Base-by-base conservation (phyloP, 768 basidiomycete species). In the Cantharellus anzutake region DNA sequence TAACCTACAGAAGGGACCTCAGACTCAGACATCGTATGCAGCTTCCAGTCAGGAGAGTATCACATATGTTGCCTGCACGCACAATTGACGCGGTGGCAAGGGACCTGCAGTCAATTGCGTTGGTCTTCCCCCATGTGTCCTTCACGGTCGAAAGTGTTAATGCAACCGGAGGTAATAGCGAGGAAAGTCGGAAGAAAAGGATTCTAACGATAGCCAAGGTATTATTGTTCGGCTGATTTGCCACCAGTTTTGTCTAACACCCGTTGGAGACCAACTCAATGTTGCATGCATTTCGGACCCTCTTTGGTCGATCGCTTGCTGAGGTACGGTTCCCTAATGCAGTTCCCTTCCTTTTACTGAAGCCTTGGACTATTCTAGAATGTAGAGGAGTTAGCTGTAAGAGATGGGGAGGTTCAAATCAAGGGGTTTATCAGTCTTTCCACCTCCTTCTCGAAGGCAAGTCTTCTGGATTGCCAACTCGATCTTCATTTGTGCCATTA, bases 401-500 rank as follows among this genome's bases (percentile, higher is more conserved):
- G 65, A 41, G 73, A 70, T n/a, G 81, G 72, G 4, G 71, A 73
- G 14, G 69, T 84, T 65, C 76, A 69, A 51, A 71, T 89, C 4
- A 73, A 82, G 60, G 94, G 94, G 0, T 97, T 98, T 68, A 80
- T 96, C 60, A 86, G 88, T 67, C 73, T 90, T 3, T 77, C 79
- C 16, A 87, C 88, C 4, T 78, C 83, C 34, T 71, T 74, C 62
- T 82, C 86, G 29, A 90, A 84, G 74, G 91, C 82, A 62, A 59
- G 65, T 61, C 60, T 64, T 65, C 52, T 42, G 5, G 56, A 56
- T 63, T 61, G 14, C 35, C 29, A 11, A 48, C 29, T 11, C 0
- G 29, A 11, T 11, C 44, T 48, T 29, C 44, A 48, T 48, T 48
- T 48, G 29, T 48, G 44, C 20, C 20, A 48, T 11, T 48, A 11